Percentiles rank a stretch among this genome's conserved stretches.
Evolutionary conservation across 805 yeast species (phyloP).

Genomic region (Brettanomyces bruxellensis): DNA sequence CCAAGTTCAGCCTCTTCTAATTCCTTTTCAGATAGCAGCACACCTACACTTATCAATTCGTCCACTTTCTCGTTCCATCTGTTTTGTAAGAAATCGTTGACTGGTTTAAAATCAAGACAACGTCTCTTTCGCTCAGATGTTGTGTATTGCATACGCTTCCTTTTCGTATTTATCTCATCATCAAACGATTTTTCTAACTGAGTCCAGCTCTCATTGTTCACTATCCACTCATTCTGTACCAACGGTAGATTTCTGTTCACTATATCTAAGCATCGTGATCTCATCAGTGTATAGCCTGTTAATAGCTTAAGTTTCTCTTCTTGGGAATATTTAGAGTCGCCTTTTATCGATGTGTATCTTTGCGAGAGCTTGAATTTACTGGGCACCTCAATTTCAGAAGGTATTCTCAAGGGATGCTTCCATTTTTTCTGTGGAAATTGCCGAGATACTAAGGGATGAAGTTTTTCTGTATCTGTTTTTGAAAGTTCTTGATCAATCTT

Average conservation of each 20-base stretch:
- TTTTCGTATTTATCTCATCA: conserved; percentile 22
- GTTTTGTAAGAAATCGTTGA: conserved; percentile 33
- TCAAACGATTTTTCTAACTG: conserved; percentile 11
- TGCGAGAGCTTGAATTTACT: conserved; percentile 1
- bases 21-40: not conserved
- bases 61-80: conserved; percentile 44
- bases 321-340: not conserved
- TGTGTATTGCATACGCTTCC: conserved; percentile 36
- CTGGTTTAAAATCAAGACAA: conserved; percentile 36
- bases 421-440: no score
- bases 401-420: not conserved
- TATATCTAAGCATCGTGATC: conserved; percentile 4
- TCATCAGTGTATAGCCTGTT: conserved; percentile 8
- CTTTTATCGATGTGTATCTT: conserved; percentile 4
- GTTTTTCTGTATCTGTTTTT: not conserved
- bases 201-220: not conserved
- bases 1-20: not conserved
- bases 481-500: not conserved
- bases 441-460: conserved; percentile 1
- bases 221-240: conserved; percentile 3
- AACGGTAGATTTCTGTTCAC: not conserved
- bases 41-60: conserved; percentile 28
- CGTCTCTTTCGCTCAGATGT: conserved; percentile 31
- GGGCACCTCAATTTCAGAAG: not conserved
- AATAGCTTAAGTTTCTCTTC: conserved; percentile 7